These are phyloP conservation scores for Epichloe amarillans DNA, from an alignment of 2,329 filamentous ascomycete species.

Conservation along the genomic window DNA sequence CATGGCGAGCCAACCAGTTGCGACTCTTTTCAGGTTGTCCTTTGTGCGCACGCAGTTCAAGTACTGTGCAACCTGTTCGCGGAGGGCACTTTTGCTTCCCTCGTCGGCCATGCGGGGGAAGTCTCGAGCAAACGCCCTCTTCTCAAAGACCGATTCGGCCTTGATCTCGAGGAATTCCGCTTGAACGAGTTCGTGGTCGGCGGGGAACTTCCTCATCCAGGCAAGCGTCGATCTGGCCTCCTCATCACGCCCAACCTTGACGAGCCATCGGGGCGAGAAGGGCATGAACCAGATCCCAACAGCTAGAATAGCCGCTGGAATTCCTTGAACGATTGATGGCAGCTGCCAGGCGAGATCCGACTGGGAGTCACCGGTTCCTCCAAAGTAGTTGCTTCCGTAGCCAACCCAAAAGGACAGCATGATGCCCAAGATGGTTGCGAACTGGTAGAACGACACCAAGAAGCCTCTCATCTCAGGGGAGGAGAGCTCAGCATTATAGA, in stretches of 20 bases:
- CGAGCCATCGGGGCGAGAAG: constrained; percentile 64
- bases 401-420: too few relatives aligned
- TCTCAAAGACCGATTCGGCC: constrained; percentile 64
- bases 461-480: too few relatives aligned
- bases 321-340: constrained; percentile 30
- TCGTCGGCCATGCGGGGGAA: constrained; percentile 31
- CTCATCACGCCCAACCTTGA: constrained; percentile 55
- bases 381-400: too few relatives aligned
- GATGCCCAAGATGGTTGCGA: too few relatives aligned
- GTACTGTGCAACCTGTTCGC: constrained; percentile 36
- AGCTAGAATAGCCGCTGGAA: constrained; percentile 40
- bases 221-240: constrained; percentile 48
- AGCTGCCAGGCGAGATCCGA: constrained; percentile 30
- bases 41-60: constrained; percentile 30
- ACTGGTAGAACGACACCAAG: too few relatives aligned
- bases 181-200: constrained; percentile 54
- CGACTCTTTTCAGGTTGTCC: constrained; percentile 48
- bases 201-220: constrained; percentile 45
- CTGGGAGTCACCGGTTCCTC: constrained; percentile 10
- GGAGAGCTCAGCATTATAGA: too few relatives aligned
- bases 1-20: constrained; percentile 50
- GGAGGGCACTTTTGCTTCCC: constrained; percentile 25
- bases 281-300: constrained; percentile 62
- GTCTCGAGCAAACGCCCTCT: constrained; percentile 50
- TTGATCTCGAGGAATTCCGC: constrained; percentile 76